Evolutionary conservation across 2,329 filamentous ascomycete species (phyloP).

Genomic region (Penicillium palitans): DNA sequence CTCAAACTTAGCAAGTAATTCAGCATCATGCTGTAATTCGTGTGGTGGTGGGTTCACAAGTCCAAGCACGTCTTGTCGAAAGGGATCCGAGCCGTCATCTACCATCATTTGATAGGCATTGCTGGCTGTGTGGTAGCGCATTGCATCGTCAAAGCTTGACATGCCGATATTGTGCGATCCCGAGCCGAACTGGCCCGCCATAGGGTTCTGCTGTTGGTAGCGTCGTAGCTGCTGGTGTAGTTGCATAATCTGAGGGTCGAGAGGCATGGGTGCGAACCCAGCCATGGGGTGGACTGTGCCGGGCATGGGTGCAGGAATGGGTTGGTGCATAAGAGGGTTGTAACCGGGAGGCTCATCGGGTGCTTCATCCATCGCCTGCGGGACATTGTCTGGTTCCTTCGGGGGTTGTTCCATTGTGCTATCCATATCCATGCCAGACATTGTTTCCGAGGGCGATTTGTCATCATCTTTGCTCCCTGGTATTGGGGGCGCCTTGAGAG

Average conservation of each 20-base stretch:
- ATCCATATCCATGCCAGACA: constrained; percentile 16
- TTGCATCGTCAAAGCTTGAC: constrained; percentile 40
- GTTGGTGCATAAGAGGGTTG: constrained; percentile 35
- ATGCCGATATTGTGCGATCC: constrained; percentile 34
- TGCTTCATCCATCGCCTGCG: constrained; percentile 28
- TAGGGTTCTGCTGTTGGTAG: constrained; percentile 42
- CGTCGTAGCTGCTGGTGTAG: constrained; percentile 47
- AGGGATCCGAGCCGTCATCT: constrained; percentile 41
- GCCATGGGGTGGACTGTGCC: constrained; percentile 41
- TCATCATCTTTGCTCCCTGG: constrained; percentile 34
- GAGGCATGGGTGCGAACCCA: constrained; percentile 53
- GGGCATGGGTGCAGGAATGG: constrained; percentile 35
- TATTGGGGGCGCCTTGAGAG: constrained; percentile 57
- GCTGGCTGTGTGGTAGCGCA: constrained; percentile 38
- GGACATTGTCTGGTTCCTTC: constrained; percentile 15
- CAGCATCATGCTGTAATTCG: constrained; percentile 44
- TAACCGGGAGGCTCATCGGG: constrained; percentile 27
- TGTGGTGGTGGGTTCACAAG: constrained; percentile 42
- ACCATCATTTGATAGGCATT: constrained; percentile 47
- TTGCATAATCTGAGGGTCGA: constrained; percentile 63
- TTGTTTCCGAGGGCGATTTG: constrained; percentile 16
- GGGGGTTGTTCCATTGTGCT: constrained; percentile 18
- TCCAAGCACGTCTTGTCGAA: constrained; percentile 42
- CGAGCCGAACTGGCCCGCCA: constrained; percentile 37
- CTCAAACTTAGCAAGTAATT: constrained; percentile 42